phyloP scores from a whole-genome alignment of 2,329 filamentous ascomycete species.

The Stagonosporopsis cucurbitacearum region DNA sequence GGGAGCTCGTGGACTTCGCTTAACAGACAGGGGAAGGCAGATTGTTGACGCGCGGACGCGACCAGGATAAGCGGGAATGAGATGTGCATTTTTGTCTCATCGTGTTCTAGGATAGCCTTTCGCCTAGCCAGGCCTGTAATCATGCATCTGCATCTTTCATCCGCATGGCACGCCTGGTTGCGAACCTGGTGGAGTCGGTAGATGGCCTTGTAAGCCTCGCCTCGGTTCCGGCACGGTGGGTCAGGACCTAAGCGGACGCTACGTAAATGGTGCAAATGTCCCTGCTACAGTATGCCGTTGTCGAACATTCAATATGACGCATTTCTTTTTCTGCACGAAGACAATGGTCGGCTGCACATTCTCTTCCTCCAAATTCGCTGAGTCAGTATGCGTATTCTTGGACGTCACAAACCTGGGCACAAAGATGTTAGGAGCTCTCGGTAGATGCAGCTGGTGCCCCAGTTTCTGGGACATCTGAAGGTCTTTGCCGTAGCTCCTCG shows the following conservation, averaged over 20 bases:
- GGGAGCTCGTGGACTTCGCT: slow-evolving; percentile 19
- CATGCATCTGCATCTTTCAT: slow-evolving; percentile 15
- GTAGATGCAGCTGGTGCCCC: background rate
- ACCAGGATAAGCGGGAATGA: slow-evolving; percentile 27
- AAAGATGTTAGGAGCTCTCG: background rate
- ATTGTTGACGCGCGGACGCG: slow-evolving; percentile 22
- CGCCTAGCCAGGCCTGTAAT: slow-evolving; percentile 1
- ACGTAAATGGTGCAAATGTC: slow-evolving; percentile 20
- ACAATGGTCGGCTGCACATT: background rate
- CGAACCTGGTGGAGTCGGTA: slow-evolving; percentile 15
- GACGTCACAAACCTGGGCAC: no score
- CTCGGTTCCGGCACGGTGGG: slow-evolving; percentile 38
- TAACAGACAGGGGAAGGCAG: slow-evolving; percentile 19
- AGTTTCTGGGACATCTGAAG: slow-evolving; percentile 17
- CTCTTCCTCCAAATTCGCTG: background rate
- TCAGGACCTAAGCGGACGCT: slow-evolving; percentile 22
- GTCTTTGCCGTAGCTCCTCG: slow-evolving; percentile 70
- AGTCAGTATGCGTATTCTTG: background rate
- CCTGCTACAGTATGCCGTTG: slow-evolving; percentile 6
- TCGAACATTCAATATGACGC: background rate
- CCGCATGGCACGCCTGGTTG: slow-evolving; percentile 18
- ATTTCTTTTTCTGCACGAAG: background rate
- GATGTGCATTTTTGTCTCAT: slow-evolving; percentile 12
- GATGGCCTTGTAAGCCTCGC: slow-evolving; percentile 20
- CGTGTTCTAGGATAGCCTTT: background rate